These are phyloP conservation scores for Suillus occidentalis DNA, from an alignment of 768 basidiomycete species.

Conservation along the genomic window DNA sequence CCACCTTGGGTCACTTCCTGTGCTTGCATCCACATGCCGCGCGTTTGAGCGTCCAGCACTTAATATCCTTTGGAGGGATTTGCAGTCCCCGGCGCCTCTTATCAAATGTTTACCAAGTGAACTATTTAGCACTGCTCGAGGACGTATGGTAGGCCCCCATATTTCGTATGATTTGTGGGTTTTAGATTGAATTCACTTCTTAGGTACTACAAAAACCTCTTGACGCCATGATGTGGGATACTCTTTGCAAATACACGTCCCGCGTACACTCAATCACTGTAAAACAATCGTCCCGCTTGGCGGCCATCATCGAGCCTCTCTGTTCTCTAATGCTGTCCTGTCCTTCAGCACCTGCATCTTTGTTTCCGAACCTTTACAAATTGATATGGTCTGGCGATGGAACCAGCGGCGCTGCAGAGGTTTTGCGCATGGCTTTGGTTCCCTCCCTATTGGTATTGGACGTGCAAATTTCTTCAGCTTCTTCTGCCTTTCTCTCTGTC, in stretches of 20 bases:
- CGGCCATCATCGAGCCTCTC: too few species aligned
- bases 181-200: neutral
- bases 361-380: conserved; percentile 24
- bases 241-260: conserved; percentile 20
- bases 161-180: neutral
- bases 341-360: conserved; percentile 14
- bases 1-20: conserved; percentile 15
- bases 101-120: conserved; percentile 7
- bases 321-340: conserved; percentile 14
- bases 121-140: neutral
- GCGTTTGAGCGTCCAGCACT: conserved; percentile 23
- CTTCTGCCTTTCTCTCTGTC: neutral
- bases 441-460: conserved; percentile 12
- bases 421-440: conserved; percentile 26
- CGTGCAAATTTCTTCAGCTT: neutral
- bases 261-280: conserved; percentile 18
- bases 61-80: conserved; percentile 24
- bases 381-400: conserved; percentile 24
- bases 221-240: conserved; percentile 16
- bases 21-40: conserved; percentile 25
- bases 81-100: conserved; percentile 24
- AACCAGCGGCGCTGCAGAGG: conserved; percentile 20
- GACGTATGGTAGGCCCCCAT: neutral
- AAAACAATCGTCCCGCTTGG: neutral
- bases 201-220: neutral